Percentiles rank a stretch among this genome's conserved stretches.
Evolutionary conservation across 495 filamentous ascomycete species (phyloP).

Genomic region (Alectoria sarmentosa): DNA sequence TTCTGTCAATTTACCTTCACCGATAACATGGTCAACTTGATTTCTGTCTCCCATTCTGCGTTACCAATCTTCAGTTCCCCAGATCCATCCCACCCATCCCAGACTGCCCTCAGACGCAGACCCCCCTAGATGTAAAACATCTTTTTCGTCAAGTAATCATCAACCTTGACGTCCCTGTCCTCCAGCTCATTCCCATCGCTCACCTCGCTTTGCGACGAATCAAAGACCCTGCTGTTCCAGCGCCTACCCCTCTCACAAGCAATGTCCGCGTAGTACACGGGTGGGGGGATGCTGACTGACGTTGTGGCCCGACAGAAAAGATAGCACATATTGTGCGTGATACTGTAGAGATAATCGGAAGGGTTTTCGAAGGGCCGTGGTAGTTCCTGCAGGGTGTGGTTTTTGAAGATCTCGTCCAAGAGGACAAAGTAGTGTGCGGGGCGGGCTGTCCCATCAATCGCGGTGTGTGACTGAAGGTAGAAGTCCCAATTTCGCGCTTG

Average conservation of each 20-base stretch:
- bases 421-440: slow-evolving; percentile 1
- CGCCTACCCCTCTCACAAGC: neutral
- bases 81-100: too few species aligned
- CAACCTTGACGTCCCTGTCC: neutral
- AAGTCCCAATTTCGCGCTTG: neutral
- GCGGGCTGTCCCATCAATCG: neutral
- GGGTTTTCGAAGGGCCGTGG: neutral
- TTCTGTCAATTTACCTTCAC: too few species aligned
- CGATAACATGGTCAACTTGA: too few species aligned
- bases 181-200: neutral
- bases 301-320: neutral
- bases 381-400: neutral
- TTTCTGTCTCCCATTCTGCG: too few species aligned
- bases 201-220: neutral
- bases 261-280: neutral
- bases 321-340: neutral
- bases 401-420: neutral
- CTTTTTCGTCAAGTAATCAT: neutral
- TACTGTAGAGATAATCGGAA: neutral
- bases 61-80: too few species aligned
- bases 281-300: neutral
- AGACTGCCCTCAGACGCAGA: too few species aligned
- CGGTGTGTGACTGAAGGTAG: neutral
- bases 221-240: neutral
- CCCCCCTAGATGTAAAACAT: slow-evolving; percentile 9